phyloP scores from a whole-genome alignment of 495 filamentous ascomycete genomes.

The Mytilinidion resinicola region DNA sequence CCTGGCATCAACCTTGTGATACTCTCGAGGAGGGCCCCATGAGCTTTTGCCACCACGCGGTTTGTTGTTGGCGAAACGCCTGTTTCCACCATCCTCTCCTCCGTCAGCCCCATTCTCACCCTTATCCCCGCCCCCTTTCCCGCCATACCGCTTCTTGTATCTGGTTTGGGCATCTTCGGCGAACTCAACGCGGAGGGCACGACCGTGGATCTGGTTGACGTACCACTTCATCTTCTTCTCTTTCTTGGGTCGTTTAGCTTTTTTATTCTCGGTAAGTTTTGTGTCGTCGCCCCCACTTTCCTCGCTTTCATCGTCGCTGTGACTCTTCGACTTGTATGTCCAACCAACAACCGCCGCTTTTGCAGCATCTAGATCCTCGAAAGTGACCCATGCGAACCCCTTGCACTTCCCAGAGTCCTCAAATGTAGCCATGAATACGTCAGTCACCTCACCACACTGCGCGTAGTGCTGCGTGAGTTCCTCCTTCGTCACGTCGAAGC shows the following conservation, averaged over 20 bases:
- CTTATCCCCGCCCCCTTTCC: constrained; percentile 54
- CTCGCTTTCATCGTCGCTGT: constrained; percentile 32
- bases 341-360: constrained; percentile 77
- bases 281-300: constrained; percentile 36
- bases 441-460: constrained; percentile 71
- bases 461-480: constrained; percentile 69
- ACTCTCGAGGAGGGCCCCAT: constrained; percentile 12
- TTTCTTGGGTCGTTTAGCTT: constrained; percentile 41
- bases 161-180: constrained; percentile 81
- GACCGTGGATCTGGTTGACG: constrained; percentile 72
- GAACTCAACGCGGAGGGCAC: constrained; percentile 79
- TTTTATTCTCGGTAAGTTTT: constrained; percentile 30
- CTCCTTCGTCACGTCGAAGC: constrained; percentile 79
- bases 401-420: constrained; percentile 97
- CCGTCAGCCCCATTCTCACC: constrained; percentile 26
- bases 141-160: constrained; percentile 82
- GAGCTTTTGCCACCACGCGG: background rate
- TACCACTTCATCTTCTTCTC: constrained; percentile 64
- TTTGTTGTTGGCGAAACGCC: background rate
- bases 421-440: constrained; percentile 85
- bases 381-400: constrained; percentile 91
- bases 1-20: constrained; percentile 29
- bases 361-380: constrained; percentile 68
- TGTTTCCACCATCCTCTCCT: constrained; percentile 22
- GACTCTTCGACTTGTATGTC: constrained; percentile 40